Evolutionary conservation across 306 rosid genomes (phyloP).

Genomic region (Fragaria iinumae): DNA sequence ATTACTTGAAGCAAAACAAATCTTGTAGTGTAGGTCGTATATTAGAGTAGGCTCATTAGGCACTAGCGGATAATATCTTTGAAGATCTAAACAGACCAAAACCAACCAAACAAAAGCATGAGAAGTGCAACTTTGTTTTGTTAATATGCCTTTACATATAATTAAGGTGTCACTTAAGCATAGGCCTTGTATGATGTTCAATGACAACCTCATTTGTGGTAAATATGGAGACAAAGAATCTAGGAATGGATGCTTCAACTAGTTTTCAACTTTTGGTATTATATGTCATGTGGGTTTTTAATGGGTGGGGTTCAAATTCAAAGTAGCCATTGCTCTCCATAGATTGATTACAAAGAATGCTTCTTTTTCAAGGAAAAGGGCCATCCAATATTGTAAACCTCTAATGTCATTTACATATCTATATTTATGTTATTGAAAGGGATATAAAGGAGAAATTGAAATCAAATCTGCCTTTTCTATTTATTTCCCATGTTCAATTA

Average conservation of each 20-base stretch:
- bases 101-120: constrained; percentile 20
- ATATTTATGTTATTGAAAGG: constrained; percentile 28
- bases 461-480: not conserved
- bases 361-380: constrained; percentile 24
- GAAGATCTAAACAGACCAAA: constrained; percentile 38
- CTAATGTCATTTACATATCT: not conserved
- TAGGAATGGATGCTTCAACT: constrained; percentile 11
- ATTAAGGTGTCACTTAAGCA: not conserved
- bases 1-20: constrained; percentile 3
- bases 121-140: constrained; percentile 7
- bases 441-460: constrained; percentile 2
- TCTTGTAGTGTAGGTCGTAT: not conserved
- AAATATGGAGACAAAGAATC: constrained; percentile 1
- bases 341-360: not conserved
- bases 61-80: constrained; percentile 40
- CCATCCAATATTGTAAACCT: constrained; percentile 15
- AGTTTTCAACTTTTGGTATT: not conserved
- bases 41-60: constrained; percentile 14
- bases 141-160: constrained; percentile 2
- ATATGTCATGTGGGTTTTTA: constrained; percentile 1
- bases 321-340: constrained; percentile 12
- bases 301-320: constrained; percentile 19
- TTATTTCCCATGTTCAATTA: constrained; percentile 14
- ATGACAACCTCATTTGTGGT: not conserved
- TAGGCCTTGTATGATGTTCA: not conserved